phyloP scores from a whole-genome alignment of 345 rosid species.

The Mangifera indica region DNA sequence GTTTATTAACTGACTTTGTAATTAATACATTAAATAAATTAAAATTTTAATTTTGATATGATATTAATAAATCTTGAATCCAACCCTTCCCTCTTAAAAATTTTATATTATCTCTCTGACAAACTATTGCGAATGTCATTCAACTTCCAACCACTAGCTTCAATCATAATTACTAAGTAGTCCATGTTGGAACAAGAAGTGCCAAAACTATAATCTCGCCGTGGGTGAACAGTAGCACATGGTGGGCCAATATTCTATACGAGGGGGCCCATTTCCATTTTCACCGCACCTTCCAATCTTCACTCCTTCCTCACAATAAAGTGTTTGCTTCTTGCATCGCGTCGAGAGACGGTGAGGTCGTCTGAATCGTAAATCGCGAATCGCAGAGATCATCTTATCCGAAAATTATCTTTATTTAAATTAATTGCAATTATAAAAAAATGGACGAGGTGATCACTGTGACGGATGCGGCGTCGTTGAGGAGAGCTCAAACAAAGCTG shows the following conservation, averaged over 20 bases:
- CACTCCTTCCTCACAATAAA: not conserved
- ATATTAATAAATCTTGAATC: too few relatives aligned
- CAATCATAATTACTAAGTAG: too few relatives aligned
- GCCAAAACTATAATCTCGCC: not conserved
- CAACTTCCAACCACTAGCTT: too few relatives aligned
- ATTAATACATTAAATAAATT: too few relatives aligned
- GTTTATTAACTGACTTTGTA: too few relatives aligned
- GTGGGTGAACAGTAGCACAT: not conserved
- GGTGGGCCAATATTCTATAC: not conserved
- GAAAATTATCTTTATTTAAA: not conserved
- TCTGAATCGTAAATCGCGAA: not conserved
- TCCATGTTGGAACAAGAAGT: too few relatives aligned
- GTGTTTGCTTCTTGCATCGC: too few relatives aligned
- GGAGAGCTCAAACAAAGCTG: conserved; percentile 20
- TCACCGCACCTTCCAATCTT: not conserved
- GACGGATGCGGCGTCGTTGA: conserved; percentile 43
- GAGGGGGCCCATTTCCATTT: not conserved
- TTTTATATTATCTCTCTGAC: too few relatives aligned
- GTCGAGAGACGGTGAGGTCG: not conserved
- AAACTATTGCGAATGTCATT: too few relatives aligned
- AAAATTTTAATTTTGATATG: too few relatives aligned
- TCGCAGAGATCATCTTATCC: not conserved
- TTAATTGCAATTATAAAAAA: not conserved
- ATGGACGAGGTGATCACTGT: conserved; percentile 70
- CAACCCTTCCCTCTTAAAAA: too few relatives aligned